phyloP scores from a whole-genome alignment of 257 asterid species.

The Capsicum chinense region DNA sequence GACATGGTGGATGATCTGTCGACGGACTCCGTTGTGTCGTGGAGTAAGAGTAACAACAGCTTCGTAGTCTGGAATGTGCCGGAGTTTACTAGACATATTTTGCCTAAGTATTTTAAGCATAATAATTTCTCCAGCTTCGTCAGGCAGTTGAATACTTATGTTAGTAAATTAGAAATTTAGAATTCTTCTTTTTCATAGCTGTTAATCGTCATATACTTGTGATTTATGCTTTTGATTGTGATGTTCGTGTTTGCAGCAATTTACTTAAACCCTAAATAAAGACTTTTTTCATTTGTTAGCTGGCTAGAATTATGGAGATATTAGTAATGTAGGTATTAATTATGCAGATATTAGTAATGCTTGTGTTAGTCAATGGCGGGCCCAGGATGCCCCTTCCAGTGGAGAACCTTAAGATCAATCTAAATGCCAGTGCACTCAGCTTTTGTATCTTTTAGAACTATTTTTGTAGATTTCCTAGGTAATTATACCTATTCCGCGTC shows the following conservation, averaged over 20 bases:
- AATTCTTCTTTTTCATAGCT: not conserved
- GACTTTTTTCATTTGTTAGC: not conserved
- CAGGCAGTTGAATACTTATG: slow-evolving; percentile 84
- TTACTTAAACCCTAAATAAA: slow-evolving; percentile 21
- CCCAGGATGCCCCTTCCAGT: too few relatives aligned
- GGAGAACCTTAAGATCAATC: too few relatives aligned
- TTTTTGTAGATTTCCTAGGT: too few relatives aligned
- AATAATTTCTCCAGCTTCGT: slow-evolving; percentile 83
- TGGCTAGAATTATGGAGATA: too few relatives aligned
- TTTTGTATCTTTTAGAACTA: too few relatives aligned
- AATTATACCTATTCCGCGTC: too few relatives aligned
- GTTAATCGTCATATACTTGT: not conserved
- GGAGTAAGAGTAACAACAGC: slow-evolving; percentile 67
- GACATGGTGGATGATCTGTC: slow-evolving; percentile 82
- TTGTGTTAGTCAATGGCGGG: too few relatives aligned
- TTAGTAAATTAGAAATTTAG: slow-evolving; percentile 34
- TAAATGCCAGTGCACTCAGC: too few relatives aligned
- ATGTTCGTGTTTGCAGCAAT: not conserved
- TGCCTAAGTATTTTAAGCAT: slow-evolving; percentile 83
- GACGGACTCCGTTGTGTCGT: slow-evolving; percentile 71
- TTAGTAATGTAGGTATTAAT: too few relatives aligned
- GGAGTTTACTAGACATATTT: slow-evolving; percentile 55
- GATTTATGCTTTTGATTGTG: not conserved
- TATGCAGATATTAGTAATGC: too few relatives aligned
- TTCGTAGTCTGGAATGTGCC: slow-evolving; percentile 75